A percentile compares a stretch with the other conserved stretches of the same genome.
Conservation (phyloP, 1,284 basidiomycete genomes). For the Schizophyllum commune region DNA sequence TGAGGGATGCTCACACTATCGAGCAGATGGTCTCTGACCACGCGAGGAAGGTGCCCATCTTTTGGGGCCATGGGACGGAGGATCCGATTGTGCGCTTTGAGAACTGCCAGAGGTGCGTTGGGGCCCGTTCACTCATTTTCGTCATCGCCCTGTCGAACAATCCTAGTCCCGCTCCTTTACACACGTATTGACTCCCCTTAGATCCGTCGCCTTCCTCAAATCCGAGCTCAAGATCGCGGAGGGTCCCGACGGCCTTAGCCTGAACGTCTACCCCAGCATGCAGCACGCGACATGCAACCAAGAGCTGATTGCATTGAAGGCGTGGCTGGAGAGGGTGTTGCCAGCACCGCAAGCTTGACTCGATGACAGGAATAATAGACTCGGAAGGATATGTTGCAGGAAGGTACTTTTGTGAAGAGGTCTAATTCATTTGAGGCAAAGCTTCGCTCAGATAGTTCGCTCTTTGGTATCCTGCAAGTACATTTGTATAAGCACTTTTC, state of each 20-base stretch:
- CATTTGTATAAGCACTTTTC: no score
- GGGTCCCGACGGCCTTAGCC: conserved; percentile 40
- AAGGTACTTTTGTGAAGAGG: neutral
- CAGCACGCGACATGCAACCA: conserved; percentile 53
- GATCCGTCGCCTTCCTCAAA: conserved; percentile 38
- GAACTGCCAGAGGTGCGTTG: neutral
- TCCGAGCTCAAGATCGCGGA: conserved; percentile 38
- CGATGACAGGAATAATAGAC: neutral
- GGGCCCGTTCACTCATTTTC: no score
- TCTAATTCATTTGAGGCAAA: no score
- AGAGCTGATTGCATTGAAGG: conserved; percentile 60
- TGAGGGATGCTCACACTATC: conserved; percentile 4
- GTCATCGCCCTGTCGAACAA: no score
- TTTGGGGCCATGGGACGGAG: conserved; percentile 81
- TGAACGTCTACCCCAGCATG: conserved; percentile 52
- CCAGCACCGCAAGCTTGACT: conserved; percentile 13
- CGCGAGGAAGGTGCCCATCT: conserved; percentile 62
- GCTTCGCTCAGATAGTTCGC: no score
- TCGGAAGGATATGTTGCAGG: neutral
- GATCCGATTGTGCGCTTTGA: conserved; percentile 65
- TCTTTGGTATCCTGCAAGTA: no score
- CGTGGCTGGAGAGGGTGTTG: conserved; percentile 51
- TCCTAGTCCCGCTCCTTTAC: no score
- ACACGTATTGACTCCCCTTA: no score
- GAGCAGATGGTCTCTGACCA: conserved; percentile 51